These are phyloP conservation scores for Peronospora farinosa DNA, from an alignment of 352 stramenopile genomes.

Conservation along the genomic window DNA sequence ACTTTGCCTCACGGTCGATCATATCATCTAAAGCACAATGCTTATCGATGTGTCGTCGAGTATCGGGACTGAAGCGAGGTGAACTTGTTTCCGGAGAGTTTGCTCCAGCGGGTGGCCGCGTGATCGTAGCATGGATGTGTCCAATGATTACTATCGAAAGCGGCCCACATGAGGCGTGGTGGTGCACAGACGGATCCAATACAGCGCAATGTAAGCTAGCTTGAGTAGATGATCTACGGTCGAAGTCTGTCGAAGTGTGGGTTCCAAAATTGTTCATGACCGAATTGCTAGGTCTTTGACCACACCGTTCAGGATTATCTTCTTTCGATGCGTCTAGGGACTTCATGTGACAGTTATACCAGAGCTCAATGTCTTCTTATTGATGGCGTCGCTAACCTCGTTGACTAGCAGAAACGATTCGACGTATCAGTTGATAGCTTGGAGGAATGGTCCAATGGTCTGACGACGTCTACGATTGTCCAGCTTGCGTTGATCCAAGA, in stretches of 20 bases:
- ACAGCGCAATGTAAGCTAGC: not conserved
- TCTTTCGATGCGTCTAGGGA: conserved; percentile 5
- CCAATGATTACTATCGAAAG: conserved; percentile 2
- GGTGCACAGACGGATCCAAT: conserved; percentile 14
- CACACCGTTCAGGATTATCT: conserved; percentile 11
- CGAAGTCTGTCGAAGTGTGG: conserved; percentile 3
- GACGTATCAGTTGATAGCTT: not conserved
- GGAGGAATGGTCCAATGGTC: not conserved
- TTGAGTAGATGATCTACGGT: conserved; percentile 23
- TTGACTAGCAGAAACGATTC: not conserved
- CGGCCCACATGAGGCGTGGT: conserved; percentile 3
- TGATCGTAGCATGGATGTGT: not conserved
- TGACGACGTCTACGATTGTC: not conserved
- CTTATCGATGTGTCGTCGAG: conserved; percentile 17
- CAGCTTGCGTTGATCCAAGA: conserved; percentile 23
- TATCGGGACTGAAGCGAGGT: conserved; percentile 1
- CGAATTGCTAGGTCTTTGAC: conserved; percentile 10
- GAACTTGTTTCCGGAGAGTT: not conserved
- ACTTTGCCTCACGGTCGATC: conserved; percentile 14
- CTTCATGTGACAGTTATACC: conserved; percentile 2
- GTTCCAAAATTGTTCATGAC: conserved; percentile 7
- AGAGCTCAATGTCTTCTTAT: too few relatives aligned
- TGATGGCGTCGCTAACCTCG: not conserved
- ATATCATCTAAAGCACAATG: conserved; percentile 22
- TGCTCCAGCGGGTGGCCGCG: conserved; percentile 2